phyloP scores from a whole-genome alignment of 306 rosid species.

The Ormosia semicastrata region DNA sequence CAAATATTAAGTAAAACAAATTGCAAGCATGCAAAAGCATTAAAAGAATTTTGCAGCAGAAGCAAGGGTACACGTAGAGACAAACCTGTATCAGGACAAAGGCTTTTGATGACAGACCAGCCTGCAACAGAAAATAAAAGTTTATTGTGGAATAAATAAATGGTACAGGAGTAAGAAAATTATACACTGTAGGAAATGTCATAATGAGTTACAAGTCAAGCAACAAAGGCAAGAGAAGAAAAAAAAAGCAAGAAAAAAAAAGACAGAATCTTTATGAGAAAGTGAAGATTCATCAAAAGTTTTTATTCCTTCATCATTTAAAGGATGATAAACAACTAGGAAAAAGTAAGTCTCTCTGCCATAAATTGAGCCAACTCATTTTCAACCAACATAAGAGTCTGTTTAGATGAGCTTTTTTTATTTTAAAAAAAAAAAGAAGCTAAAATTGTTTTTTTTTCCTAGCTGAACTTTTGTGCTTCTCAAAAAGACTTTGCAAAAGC shows the following conservation, averaged over 20 bases:
- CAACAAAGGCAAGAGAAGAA: not conserved
- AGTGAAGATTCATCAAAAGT: not conserved
- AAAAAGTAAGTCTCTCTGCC: not conserved
- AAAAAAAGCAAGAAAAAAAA: no score
- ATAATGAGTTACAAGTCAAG: not conserved
- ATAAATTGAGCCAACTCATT: not conserved
- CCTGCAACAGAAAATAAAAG: conserved; percentile 60
- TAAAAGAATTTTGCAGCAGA: conserved; percentile 10
- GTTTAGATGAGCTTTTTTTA: not conserved
- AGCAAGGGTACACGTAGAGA: conserved; percentile 13
- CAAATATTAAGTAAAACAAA: conserved; percentile 13
- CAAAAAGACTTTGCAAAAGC: conserved; percentile 8
- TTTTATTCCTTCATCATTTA: not conserved
- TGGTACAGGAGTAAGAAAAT: conserved; percentile 4
- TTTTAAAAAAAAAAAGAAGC: not conserved
- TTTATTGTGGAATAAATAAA: conserved; percentile 17
- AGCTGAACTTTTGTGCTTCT: not conserved
- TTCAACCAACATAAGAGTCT: not conserved
- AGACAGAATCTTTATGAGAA: not conserved
- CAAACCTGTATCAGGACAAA: conserved; percentile 92
- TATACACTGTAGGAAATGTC: not conserved
- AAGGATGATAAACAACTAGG: not conserved
- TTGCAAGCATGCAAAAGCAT: conserved; percentile 21
- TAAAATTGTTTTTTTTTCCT: not conserved
- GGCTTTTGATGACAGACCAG: conserved; percentile 84